phyloP scores from a whole-genome alignment of 2,329 filamentous ascomycete species.

The Metarhizium album region DNA sequence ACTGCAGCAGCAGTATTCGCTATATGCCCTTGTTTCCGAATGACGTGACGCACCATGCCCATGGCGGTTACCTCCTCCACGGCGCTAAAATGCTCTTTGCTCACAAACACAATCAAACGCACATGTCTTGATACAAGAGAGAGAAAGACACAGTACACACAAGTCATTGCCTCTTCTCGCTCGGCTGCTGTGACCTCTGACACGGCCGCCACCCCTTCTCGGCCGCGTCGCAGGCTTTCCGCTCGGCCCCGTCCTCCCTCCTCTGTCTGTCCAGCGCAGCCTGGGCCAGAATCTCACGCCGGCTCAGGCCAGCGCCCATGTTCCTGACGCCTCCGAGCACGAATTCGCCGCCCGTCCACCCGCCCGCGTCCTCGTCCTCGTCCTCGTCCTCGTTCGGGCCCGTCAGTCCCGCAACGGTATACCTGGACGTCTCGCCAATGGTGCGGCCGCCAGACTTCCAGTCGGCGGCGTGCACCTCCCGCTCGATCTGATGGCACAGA shows the following conservation, averaged over 20 bases:
- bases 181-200: constrained; percentile 14
- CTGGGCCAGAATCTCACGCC: constrained; percentile 63
- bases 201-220: constrained; percentile 20
- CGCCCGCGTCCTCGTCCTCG: constrained; percentile 55
- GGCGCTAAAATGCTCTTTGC: too few species aligned
- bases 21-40: too few species aligned
- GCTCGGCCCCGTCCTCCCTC: constrained; percentile 22
- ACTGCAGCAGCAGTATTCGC: too few species aligned
- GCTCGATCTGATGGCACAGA: constrained; percentile 75
- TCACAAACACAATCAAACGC: neutral
- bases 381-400: constrained; percentile 42
- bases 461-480: constrained; percentile 71
- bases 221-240: constrained; percentile 18
- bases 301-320: constrained; percentile 39
- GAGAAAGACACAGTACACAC: neutral
- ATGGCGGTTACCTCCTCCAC: too few species aligned
- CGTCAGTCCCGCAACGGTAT: constrained; percentile 37
- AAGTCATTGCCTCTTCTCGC: constrained; percentile 15
- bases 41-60: too few species aligned
- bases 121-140: constrained; percentile 6
- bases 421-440: constrained; percentile 53
- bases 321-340: constrained; percentile 50
- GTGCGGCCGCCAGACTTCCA: constrained; percentile 62
- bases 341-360: constrained; percentile 71
- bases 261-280: constrained; percentile 26